These are phyloP conservation scores for Drosera spatulata DNA, from an alignment of 179 eudicot genomes.

Conservation along the genomic window DNA sequence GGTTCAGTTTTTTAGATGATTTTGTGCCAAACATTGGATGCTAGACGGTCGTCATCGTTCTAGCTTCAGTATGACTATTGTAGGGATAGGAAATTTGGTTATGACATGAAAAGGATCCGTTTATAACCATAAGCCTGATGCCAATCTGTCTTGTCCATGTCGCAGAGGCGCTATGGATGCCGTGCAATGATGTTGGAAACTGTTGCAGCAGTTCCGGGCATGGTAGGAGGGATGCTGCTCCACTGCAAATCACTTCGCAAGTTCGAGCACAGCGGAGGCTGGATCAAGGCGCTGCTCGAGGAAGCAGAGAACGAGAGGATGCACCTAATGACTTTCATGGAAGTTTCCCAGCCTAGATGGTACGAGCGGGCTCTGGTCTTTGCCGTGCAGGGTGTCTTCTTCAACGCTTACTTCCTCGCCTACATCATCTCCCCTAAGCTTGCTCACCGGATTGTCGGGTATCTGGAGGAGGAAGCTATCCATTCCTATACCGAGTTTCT, in stretches of 20 bases:
- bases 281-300: constrained; percentile 58
- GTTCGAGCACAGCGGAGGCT: constrained; percentile 62
- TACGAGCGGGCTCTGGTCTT: constrained; percentile 53
- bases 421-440: constrained; percentile 48
- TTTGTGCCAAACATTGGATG: too few species aligned
- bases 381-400: constrained; percentile 53
- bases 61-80: too few species aligned
- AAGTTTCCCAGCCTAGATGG: constrained; percentile 49
- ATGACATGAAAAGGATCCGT: too few species aligned
- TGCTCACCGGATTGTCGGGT: constrained; percentile 51
- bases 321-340: constrained; percentile 74
- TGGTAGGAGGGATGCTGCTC: constrained; percentile 64
- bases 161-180: constrained; percentile 55
- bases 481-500: constrained; percentile 62
- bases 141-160: neutral
- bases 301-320: constrained; percentile 63
- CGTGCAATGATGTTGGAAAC: constrained; percentile 73
- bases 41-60: too few species aligned
- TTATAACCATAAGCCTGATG: too few species aligned
- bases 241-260: constrained; percentile 55
- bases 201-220: constrained; percentile 67
- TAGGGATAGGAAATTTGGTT: too few species aligned
- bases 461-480: constrained; percentile 59
- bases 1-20: too few species aligned
- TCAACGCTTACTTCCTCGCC: constrained; percentile 51